phyloP scores from a whole-genome alignment of 2,329 filamentous ascomycete genomes.

The Diaporthe eres region DNA sequence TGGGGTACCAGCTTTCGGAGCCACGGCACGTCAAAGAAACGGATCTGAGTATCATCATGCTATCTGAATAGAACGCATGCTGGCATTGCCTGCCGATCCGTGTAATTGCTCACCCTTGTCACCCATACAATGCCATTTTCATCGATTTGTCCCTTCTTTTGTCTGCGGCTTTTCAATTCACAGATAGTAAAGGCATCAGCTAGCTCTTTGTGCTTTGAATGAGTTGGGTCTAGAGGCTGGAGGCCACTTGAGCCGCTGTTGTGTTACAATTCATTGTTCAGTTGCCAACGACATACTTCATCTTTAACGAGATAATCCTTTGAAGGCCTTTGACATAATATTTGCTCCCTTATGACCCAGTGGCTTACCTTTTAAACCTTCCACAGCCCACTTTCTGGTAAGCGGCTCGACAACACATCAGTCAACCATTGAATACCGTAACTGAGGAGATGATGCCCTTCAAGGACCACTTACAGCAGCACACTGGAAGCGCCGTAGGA shows the following conservation, averaged over 20 bases:
- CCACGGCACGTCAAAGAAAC: background rate
- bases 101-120: background rate
- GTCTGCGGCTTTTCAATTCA: background rate
- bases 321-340: background rate
- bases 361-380: background rate
- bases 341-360: too few species aligned
- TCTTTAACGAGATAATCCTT: background rate
- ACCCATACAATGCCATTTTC: background rate
- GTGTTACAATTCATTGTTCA: background rate
- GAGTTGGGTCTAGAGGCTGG: background rate
- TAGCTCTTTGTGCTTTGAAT: background rate
- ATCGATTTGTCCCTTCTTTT: background rate
- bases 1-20: conserved; percentile 1
- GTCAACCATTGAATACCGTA: background rate
- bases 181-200: background rate
- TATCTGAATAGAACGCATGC: background rate
- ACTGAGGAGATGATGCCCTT: conserved; percentile 17
- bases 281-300: background rate
- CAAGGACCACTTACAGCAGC: background rate
- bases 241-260: background rate
- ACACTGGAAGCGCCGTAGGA: background rate
- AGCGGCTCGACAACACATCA: background rate
- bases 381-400: background rate
- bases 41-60: background rate
- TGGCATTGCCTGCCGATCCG: background rate